Evolutionary conservation across 148 eudicot genomes (phyloP).

Genomic region (Vaccinium corymbosum): DNA sequence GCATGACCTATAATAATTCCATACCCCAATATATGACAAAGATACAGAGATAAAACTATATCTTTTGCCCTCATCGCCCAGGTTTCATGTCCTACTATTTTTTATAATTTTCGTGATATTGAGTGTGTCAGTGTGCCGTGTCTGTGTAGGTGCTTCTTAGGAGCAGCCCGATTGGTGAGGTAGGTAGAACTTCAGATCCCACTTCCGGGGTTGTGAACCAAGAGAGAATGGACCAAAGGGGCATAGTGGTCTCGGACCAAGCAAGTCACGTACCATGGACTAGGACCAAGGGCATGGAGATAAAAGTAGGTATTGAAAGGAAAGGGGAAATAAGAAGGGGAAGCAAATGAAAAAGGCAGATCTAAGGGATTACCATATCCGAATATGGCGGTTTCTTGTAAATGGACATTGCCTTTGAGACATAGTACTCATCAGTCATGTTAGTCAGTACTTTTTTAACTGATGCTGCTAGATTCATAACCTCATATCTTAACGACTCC

Average conservation of each 20-base stretch:
- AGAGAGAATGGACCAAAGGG: neutral
- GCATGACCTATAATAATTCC: neutral
- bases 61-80: neutral
- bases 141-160: neutral
- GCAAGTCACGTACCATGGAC: neutral
- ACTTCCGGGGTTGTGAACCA: neutral
- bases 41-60: neutral
- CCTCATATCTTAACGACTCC: slow-evolving; percentile 39
- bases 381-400: slow-evolving; percentile 78
- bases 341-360: neutral
- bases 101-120: neutral
- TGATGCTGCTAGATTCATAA: slow-evolving; percentile 46
- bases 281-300: slow-evolving; percentile 1
- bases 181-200: neutral
- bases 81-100: neutral
- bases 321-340: neutral
- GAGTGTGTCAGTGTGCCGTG: neutral
- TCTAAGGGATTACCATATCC: slow-evolving; percentile 49
- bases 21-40: neutral
- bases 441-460: slow-evolving; percentile 40
- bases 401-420: slow-evolving; percentile 66
- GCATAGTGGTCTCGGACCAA: neutral
- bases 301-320: neutral
- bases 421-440: slow-evolving; percentile 60
- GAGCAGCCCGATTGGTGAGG: neutral